Base-by-base conservation (phyloP, 2,329 filamentous ascomycete species). In the Sporothrix humicola region DNA sequence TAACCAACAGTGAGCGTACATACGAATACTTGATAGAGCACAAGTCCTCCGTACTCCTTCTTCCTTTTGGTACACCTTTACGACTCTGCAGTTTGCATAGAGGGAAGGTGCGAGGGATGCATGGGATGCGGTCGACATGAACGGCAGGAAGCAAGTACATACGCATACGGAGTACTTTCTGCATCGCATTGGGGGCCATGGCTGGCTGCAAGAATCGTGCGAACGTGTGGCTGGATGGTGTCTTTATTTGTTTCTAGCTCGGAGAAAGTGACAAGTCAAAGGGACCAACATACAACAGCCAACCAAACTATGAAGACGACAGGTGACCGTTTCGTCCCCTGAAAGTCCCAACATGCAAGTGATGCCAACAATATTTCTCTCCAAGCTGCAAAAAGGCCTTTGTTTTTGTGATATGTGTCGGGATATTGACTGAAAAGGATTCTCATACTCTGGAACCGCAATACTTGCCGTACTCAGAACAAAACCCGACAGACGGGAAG, bases 141-240 rank as follows among this genome's bases (percentile, higher is more conserved):
- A 37, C 31, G 31, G 31, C 31, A 37, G 31, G 31, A 37, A 37
- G 31, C 31, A 37, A 37, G 31, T 37, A 37, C 31, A 7, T 37
- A 37, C 7, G 7, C 31, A 37, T 37, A 37, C 31, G 7, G 31
- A 37, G 31, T 37, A 37, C 31, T 37, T 37, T 37, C 31, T 3
- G 31, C 31, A 37, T 37, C 31, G 31, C 31, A 37, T 37, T 37
- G 31, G 31, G 31, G 31, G 31, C 44, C 20, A 17, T 31, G 65
- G 46, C 50, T 15, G 23, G 65, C 13, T 31, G 13, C 20, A 20
- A 48, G n/a, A 65, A 26, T 65, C 42, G 42, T 48, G 61, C 42
- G 48, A 65, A 12, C 44, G 17, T 12, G 61, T 42, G 42, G 61
- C 61, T 65, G 61, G 37, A 65, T 65, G 37, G 10, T 46, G n/a